A percentile compares a stretch with the other conserved stretches of the same genome.
Conservation (phyloP, 495 filamentous ascomycete genomes). For the Margaritispora aquatica region DNA sequence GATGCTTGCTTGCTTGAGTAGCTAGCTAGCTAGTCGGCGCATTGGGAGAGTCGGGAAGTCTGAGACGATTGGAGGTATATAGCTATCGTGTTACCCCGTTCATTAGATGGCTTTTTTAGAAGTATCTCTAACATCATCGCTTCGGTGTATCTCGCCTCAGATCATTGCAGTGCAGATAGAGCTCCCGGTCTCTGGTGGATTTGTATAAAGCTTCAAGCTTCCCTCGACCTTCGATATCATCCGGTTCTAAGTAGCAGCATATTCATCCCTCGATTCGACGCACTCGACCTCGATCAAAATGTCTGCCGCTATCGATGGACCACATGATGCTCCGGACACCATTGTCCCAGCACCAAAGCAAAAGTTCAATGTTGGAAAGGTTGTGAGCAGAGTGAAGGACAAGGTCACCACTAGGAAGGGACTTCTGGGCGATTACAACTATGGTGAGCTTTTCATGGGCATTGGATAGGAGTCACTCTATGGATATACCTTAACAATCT, state of each 20-base stretch:
- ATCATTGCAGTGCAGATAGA: not conserved
- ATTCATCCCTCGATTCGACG: not conserved
- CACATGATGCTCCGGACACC: constrained; percentile 19
- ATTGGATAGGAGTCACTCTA: not conserved
- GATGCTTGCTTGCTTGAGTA: too few species aligned
- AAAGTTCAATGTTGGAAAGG: constrained; percentile 12
- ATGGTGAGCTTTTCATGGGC: constrained; percentile 49
- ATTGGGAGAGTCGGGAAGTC: too few species aligned
- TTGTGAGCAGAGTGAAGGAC: constrained; percentile 13
- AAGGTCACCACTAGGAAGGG: constrained; percentile 56
- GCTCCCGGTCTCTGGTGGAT: too few species aligned
- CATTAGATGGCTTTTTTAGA: not conserved
- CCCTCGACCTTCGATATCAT: not conserved
- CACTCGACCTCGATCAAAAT: not conserved
- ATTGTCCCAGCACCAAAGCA: constrained; percentile 15
- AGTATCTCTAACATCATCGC: too few species aligned
- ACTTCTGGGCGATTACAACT: constrained; percentile 81
- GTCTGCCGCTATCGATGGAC: constrained; percentile 19
- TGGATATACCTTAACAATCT: not conserved
- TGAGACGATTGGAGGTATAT: not conserved
- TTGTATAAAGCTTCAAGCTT: too few species aligned
- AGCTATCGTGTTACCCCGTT: not conserved
- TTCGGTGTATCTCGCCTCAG: too few species aligned
- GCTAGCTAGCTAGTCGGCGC: too few species aligned
- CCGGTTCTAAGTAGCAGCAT: not conserved